These are phyloP conservation scores for Myrmaecium sp. DNA, from an alignment of 2,329 filamentous ascomycete species.

Conservation along the genomic window DNA sequence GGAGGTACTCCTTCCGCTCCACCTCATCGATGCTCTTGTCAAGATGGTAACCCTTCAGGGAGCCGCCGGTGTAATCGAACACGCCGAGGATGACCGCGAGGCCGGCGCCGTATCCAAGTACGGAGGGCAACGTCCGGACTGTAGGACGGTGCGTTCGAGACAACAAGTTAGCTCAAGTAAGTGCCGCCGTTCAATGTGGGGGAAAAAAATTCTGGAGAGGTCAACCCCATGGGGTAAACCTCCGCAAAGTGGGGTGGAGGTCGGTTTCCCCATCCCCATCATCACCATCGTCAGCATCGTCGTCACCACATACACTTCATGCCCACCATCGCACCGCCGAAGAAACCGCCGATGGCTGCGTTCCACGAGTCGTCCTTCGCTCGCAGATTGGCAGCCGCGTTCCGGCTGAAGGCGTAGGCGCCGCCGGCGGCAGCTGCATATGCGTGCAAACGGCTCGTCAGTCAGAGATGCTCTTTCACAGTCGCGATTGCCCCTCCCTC, in stretches of 20 bases:
- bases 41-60: constrained; percentile 36
- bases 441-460: no score
- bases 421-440: constrained; percentile 52
- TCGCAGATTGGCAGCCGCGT: constrained; percentile 67
- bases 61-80: constrained; percentile 52
- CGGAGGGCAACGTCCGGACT: constrained; percentile 51
- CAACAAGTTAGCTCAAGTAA: no score
- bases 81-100: constrained; percentile 42
- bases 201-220: no score
- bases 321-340: constrained; percentile 56
- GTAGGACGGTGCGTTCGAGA: constrained; percentile 4
- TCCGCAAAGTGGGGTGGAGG: no score
- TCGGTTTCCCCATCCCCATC: neutral
- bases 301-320: constrained; percentile 42
- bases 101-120: constrained; percentile 49
- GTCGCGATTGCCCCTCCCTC: no score
- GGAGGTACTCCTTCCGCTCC: constrained; percentile 55
- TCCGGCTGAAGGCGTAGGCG: constrained; percentile 61
- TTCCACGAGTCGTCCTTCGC: constrained; percentile 70
- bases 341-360: constrained; percentile 57
- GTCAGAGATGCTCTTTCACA: no score
- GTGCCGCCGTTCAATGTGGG: no score
- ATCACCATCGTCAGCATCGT: neutral
- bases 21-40: constrained; percentile 53
- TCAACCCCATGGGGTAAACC: no score